Evolutionary conservation across 2,329 filamentous ascomycete genomes (phyloP), one percentile per base, ranked within the genome.

Genomic region (Ceratocystis colombiana): DNA sequence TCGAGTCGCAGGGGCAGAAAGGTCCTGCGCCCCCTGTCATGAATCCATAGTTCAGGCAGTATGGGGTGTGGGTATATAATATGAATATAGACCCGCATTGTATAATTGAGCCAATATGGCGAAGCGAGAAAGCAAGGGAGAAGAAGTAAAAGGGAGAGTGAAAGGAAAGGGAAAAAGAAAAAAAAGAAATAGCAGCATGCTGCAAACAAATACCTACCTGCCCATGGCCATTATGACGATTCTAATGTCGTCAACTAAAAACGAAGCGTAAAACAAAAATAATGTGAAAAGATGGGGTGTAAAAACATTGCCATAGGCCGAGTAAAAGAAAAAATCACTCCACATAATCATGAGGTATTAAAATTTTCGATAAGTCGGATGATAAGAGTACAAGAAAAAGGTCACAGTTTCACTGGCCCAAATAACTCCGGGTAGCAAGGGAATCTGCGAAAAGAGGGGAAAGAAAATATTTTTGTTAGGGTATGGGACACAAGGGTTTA

Each of bases 271-370:
- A 41, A 15, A 12, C 12, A 5, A 37, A 37, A 37, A 15, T 41
- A 2, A 12, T 15, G 12, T 12, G 37, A 41, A 41, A 4, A 12
- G 0, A 41, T 4, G 10, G 10, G 10, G 4, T 15, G 37, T 5
- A 15, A 4, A 15, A 12, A 4, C 37, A 41, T 15, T 41, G 12
- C 12, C 3, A 41, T 41, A 12, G 37, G 37, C 12, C 10, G 12
- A 12, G 37, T 4, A 3, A 6, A 1, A 5, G 22, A 22, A 12
- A 30, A 57, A 57, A 17, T 57, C 25, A 57, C 53, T 17, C 53
- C 53, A 57, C 53, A 20, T 5, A 57, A 30, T 28, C 53, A 57
- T 57, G 53, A 57, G 53, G 22, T 57, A 57, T 57, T 57, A 57
- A 57, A 57, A 33, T 33, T 41, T 41, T 41, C 3, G 22, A 30